Base-by-base conservation (phyloP, 78 protist genomes). In the slime mould (Dictyostelium discoideum) region DNA sequence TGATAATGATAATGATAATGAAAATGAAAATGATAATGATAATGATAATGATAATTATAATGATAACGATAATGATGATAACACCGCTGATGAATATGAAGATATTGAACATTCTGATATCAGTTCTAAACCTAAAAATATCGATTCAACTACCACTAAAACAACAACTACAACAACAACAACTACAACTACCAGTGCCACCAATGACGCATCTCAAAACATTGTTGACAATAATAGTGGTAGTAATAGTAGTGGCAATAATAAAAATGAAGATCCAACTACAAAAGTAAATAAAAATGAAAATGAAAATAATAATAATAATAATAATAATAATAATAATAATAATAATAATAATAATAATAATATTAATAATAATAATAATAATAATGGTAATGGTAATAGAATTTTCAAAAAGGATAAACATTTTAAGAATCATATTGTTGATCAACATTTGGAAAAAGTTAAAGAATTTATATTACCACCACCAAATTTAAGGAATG, bases 401-500 rank as follows among this genome's bases (percentile, higher is more conserved):
- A 26, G 8, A 9, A 13, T 67, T 67, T 67, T 24, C 20, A 67
- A 67, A 67, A 67, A 26, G 32, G 76, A 67, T 67, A 67, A 67
- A 67, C 37, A 24, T 24, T 67, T 67, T 67, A 67, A 67, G 32
- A 67, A 67, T 24, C 76, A 67, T 67, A 67, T 67, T 8, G 76
- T 67, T 7, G 76, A 67, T 22, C 26, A 67, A 67, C 76, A 67
- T 67, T 67, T 67, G 8, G 76, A 67, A 3, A n/a, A 24, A 24
- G 76, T 67, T 24, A 67, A 67, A 24, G 8, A 6, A 24, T 67
- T 24, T 67, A 26, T 67, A 67, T 26, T 67, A 24, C 76, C 76
- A 67, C 76, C 76, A 67, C 76, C 76, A 67, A 26, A 67, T 24
- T 67, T 67, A 67, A 67, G 32, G 76, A 67, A 67, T 67, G 76